A percentile compares a stretch with the other conserved stretches of the same genome.
These are phyloP conservation scores for Corymbia citriodora DNA, from an alignment of 441 rosid species.

Conservation along the genomic window DNA sequence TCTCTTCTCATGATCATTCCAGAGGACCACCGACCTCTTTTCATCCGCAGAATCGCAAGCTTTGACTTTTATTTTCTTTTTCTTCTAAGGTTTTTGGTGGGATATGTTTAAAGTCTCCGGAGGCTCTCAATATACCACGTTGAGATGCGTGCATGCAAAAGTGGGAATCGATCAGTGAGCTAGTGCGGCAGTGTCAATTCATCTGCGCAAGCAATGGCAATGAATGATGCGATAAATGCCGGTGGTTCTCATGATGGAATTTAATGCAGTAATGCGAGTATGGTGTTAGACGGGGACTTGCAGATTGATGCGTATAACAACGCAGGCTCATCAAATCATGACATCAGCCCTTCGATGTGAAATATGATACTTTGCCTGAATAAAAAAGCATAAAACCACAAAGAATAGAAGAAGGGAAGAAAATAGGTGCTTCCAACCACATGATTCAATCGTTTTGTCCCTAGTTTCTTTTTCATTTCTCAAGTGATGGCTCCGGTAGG, in stretches of 20 bases:
- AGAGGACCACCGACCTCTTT: neutral
- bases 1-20: neutral
- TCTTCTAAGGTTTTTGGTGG: neutral
- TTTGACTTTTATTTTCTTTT: neutral
- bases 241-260: neutral
- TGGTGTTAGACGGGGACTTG: neutral
- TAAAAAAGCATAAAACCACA: neutral
- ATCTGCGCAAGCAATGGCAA: neutral
- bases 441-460: neutral
- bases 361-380: neutral
- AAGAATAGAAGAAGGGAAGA: neutral
- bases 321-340: neutral
- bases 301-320: neutral
- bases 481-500: neutral
- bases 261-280: neutral
- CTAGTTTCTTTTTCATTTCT: neutral
- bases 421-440: neutral
- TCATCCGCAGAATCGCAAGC: neutral
- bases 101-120: neutral
- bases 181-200: neutral
- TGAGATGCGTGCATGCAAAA: neutral
- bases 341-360: neutral
- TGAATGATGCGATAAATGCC: neutral
- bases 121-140: neutral
- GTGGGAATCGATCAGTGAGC: neutral